Percentiles rank a stretch among this genome's conserved stretches.
Evolutionary conservation across 192 early-diverging fungal species (phyloP).

Genomic region (Geranomyces michiganensis): DNA sequence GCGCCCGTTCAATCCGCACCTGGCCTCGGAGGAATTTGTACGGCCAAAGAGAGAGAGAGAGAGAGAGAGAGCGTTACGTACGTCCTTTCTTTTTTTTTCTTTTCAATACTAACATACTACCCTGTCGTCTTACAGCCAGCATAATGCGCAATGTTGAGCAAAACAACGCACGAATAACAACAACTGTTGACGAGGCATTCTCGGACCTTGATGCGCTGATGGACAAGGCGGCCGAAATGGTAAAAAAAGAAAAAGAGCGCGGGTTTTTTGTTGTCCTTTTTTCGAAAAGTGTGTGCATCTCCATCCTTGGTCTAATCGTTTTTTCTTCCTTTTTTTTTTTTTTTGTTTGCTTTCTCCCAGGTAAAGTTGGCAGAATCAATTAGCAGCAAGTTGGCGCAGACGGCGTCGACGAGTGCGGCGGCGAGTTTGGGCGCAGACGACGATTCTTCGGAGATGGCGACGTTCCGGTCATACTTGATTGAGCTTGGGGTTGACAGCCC

Average conservation of each 20-base stretch:
- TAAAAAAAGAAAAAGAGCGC: conserved; percentile 24
- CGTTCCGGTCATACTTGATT: conserved; percentile 72
- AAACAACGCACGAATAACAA: conserved; percentile 65
- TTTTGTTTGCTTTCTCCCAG: conserved; percentile 24
- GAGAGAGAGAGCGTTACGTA: no score
- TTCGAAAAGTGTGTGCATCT: no score
- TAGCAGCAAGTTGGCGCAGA: conserved; percentile 57
- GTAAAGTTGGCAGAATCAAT: conserved; percentile 71
- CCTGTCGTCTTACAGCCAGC: conserved; percentile 45
- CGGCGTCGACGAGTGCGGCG: conserved; percentile 4
- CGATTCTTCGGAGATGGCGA: conserved; percentile 49
- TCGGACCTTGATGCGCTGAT: conserved; percentile 86
- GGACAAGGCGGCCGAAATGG: conserved; percentile 88
- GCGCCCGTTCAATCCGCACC: conserved; percentile 23
- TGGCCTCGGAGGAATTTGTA: conserved; percentile 52
- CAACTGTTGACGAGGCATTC: conserved; percentile 80
- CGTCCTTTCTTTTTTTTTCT: no score
- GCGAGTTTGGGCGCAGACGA: no score
- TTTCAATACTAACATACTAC: no score
- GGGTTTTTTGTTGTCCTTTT: no score
- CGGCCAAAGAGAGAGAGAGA: no score
- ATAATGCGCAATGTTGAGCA: conserved; percentile 69
- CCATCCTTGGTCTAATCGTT: no score
- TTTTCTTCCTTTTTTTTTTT: background rate
- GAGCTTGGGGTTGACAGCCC: conserved; percentile 90